phyloP scores from a whole-genome alignment of 768 basidiomycete species.

The Suillus clintonianus region DNA sequence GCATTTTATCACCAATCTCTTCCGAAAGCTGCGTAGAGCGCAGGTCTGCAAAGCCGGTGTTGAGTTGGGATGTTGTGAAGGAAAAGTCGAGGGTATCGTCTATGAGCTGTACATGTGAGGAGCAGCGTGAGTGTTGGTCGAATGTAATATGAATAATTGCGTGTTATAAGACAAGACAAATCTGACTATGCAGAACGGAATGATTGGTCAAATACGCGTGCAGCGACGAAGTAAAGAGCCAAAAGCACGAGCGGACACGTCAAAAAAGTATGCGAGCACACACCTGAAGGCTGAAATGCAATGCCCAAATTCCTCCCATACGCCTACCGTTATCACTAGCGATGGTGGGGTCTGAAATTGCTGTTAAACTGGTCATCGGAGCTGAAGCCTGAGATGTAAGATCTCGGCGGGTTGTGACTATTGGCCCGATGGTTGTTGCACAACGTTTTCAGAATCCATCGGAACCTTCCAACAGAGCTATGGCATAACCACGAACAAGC shows the following conservation, averaged over 20 bases:
- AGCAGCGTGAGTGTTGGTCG: background rate
- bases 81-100: slow-evolving; percentile 96
- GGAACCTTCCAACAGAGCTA: too few relatives aligned
- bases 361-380: too few relatives aligned
- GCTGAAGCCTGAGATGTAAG: too few relatives aligned
- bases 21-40: slow-evolving; percentile 89
- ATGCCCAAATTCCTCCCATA: slow-evolving; percentile 91
- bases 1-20: too few relatives aligned
- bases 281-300: slow-evolving; percentile 98
- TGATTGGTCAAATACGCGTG: too few relatives aligned
- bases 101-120: slow-evolving; percentile 69
- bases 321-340: too few relatives aligned
- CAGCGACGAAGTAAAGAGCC: background rate
- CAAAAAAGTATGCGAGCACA: slow-evolving; percentile 17
- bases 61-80: slow-evolving; percentile 67
- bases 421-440: too few relatives aligned
- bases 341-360: too few relatives aligned
- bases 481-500: too few relatives aligned
- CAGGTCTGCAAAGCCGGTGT: slow-evolving; percentile 80
- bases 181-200: too few relatives aligned
- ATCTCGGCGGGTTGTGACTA: too few relatives aligned
- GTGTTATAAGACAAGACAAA: background rate
- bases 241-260: background rate
- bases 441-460: too few relatives aligned
- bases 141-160: background rate